phyloP scores from a whole-genome alignment of 2,329 filamentous ascomycete species.

The Fusarium sp. region DNA sequence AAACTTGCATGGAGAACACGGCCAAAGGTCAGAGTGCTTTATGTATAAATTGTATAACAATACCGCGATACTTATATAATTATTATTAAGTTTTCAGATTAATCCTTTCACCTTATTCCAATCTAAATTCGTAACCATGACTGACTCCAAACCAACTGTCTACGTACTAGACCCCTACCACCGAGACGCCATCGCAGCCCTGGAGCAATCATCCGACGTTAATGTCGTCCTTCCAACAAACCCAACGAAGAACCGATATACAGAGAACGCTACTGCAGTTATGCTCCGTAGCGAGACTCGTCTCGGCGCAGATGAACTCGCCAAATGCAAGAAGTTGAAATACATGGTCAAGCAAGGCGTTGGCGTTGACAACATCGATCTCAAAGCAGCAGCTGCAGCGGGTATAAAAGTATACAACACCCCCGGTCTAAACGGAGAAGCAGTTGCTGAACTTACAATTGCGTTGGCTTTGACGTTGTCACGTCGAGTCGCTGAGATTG shows the following conservation, averaged over 20 bases:
- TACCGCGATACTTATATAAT: rapidly evolving
- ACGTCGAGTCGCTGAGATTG: not conserved
- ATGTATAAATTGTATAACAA: not conserved
- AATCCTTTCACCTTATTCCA: not conserved
- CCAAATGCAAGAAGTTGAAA: not conserved
- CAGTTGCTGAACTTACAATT: not conserved
- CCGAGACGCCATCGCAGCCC: not conserved
- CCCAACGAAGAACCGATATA: not conserved
- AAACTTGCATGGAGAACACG: rapidly evolving
- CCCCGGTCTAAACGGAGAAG: not conserved
- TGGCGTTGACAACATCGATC: not conserved
- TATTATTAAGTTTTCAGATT: rapidly evolving
- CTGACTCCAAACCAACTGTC: not conserved
- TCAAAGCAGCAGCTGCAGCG: not conserved
- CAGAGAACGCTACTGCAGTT: not conserved
- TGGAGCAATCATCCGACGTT: not conserved
- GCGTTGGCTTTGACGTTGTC: not conserved
- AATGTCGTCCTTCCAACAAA: not conserved
- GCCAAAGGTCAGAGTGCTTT: rapidly evolving
- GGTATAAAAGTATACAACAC: not conserved
- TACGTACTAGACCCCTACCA: not conserved
- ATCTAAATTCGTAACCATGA: not conserved
- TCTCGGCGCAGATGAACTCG: rapidly evolving
- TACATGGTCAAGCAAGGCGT: constrained; percentile 1
- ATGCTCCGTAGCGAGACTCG: not conserved